Evolutionary conservation across 768 basidiomycete genomes (phyloP), one percentile per base, ranked within the genome.

Genomic region (Mycena rosella): DNA sequence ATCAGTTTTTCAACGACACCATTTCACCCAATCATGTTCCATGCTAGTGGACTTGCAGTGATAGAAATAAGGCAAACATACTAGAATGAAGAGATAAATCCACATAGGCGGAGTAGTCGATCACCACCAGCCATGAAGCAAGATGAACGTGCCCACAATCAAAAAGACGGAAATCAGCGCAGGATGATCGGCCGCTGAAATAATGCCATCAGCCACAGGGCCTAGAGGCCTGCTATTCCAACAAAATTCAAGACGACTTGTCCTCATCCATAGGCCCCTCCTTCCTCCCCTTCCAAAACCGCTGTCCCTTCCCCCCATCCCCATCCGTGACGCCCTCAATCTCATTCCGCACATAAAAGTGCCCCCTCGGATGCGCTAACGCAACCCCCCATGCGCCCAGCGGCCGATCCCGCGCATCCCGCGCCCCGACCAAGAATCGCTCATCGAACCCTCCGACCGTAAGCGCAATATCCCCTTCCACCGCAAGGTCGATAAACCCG

Each of bases 241-340:
- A n/a, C n/a, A n/a, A n/a, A n/a, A n/a, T n/a, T n/a, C n/a, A n/a
- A n/a, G n/a, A n/a, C n/a, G n/a, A n/a, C n/a, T n/a, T n/a, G n/a
- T n/a, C n/a, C n/a, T n/a, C n/a, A n/a, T n/a, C n/a, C n/a, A n/a
- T n/a, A n/a, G n/a, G n/a, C n/a, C n/a, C n/a, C n/a, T n/a, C n/a
- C n/a, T n/a, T n/a, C n/a, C n/a, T 54, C n/a, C 34, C 66, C 32
- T 29, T 53, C 66, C 66, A 63, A n/a, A 67, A 67, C 30, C 60
- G 45, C 5, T n/a, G 27, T 20, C 66, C 66, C 45, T 58, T 42
- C 38, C 18, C 30, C 24, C 48, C 45, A 38, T 24, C 30, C 7
- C 8, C 36, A 34, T 63, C 60, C 3, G 66, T 67, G 3, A 63
- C 56, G 18, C 54, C 60, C 4, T 52, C 20, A 26, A 67, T 67